Conservation (phyloP, 78 protist genomes). For the Creolimax fragrantissima region DNA sequence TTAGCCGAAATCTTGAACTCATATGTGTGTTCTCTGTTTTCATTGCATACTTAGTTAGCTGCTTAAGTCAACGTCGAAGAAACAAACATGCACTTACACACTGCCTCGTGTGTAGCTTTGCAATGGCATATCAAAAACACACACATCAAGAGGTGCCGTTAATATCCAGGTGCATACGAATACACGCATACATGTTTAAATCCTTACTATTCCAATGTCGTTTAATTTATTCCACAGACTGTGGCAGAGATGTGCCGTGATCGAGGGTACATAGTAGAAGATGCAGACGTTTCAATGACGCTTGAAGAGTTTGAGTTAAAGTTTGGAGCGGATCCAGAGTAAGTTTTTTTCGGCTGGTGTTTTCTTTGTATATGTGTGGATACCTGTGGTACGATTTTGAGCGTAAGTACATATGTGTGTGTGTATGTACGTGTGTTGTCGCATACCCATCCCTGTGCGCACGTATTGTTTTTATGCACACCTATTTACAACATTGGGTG, state of each 20-base stretch:
- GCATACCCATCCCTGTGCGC: not conserved
- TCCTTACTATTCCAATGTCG: not conserved
- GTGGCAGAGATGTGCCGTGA: not conserved
- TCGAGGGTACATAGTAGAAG: not conserved
- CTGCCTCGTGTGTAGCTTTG: too few species aligned
- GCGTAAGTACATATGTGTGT: too few species aligned
- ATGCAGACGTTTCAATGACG: not conserved
- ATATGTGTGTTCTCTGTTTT: too few species aligned
- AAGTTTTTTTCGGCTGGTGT: too few species aligned
- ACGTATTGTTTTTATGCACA: not conserved
- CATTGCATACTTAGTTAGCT: too few species aligned
- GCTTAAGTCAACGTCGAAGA: too few species aligned
- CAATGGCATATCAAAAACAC: not conserved
- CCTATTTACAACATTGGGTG: not conserved
- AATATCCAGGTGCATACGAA: not conserved
- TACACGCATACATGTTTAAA: not conserved
- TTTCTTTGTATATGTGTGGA: not conserved
- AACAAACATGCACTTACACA: not conserved
- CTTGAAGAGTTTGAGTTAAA: not conserved
- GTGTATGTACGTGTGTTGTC: too few species aligned
- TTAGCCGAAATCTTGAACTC: too few species aligned
- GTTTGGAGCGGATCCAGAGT: not conserved
- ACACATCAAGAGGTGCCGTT: not conserved
- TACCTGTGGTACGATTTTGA: not conserved
- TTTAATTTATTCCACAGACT: not conserved